Conservation (phyloP, 1,284 basidiomycete genomes). For the Tremellales sp. region DNA sequence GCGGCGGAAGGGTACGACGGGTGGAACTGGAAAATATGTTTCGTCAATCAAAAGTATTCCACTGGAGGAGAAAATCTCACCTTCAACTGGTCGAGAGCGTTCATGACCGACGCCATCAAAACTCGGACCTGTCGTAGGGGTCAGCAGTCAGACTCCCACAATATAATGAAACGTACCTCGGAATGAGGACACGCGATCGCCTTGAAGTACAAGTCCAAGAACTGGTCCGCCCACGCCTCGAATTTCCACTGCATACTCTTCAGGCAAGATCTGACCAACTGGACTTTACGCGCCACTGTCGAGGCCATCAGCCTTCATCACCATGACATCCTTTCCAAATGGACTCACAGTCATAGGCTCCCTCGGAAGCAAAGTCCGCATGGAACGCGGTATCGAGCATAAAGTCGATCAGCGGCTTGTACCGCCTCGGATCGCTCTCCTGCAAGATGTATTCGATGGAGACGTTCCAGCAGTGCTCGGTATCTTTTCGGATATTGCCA, state of each 20-base stretch:
- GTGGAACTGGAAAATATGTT: conserved; percentile 43
- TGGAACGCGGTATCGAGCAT: conserved; percentile 61
- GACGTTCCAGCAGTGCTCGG: conserved; percentile 54
- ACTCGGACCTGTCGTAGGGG: conserved; percentile 69
- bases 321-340: conserved; percentile 54
- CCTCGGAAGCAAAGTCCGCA: conserved; percentile 73
- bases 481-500: conserved; percentile 77
- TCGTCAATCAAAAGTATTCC: conserved; percentile 21
- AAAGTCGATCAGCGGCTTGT: conserved; percentile 72
- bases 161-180: conserved; percentile 56
- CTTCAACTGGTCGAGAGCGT: conserved; percentile 65
- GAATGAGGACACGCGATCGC: conserved; percentile 77
- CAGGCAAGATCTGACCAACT: conserved; percentile 54
- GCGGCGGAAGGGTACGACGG: conserved; percentile 68
- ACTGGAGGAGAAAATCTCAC: conserved; percentile 45
- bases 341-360: conserved; percentile 70
- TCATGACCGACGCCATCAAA: conserved; percentile 66
- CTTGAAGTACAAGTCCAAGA: conserved; percentile 66
- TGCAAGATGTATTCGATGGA: conserved; percentile 59
- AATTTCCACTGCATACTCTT: conserved; percentile 75
- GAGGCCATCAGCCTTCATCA: too few relatives aligned
- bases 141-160: conserved; percentile 5
- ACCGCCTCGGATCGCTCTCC: conserved; percentile 81
- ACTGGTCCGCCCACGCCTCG: conserved; percentile 62
- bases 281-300: conserved; percentile 34